Conservation (phyloP, 1,284 basidiomycete genomes). For the Irpex rosettiformis region DNA sequence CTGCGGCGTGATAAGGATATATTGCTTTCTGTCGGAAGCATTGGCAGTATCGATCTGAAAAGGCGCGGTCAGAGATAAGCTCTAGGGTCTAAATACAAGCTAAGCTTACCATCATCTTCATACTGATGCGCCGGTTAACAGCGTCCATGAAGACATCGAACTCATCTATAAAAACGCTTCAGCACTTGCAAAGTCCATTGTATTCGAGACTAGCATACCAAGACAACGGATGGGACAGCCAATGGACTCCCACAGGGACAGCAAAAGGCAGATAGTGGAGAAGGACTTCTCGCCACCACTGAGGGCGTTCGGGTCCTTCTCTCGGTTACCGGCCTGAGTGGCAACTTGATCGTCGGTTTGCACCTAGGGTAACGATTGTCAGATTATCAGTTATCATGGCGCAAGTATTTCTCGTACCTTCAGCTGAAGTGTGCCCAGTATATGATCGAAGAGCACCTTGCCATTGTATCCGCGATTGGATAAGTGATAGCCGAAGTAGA, state of each 20-base stretch:
- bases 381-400: background rate
- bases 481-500: constrained; percentile 81
- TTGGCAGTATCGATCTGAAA: constrained; percentile 81
- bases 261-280: constrained; percentile 89
- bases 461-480: constrained; percentile 85
- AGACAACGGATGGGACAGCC: constrained; percentile 93
- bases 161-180: constrained; percentile 48
- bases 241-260: constrained; percentile 95
- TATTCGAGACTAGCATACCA: constrained; percentile 49
- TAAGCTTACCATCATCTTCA: constrained; percentile 79
- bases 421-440: constrained; percentile 60
- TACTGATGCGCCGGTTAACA: constrained; percentile 87
- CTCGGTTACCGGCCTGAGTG: constrained; percentile 49
- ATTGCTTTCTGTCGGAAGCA: constrained; percentile 82
- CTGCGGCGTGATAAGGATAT: constrained; percentile 89
- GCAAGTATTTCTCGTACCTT: constrained; percentile 40
- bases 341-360: constrained; percentile 75
- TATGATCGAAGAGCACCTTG: constrained; percentile 84
- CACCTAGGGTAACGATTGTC: constrained; percentile 39
- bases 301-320: constrained; percentile 81
- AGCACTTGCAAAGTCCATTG: background rate
- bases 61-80: constrained; percentile 8
- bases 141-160: constrained; percentile 98
- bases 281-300: constrained; percentile 97
- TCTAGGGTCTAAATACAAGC: background rate